Percentiles rank a stretch among this genome's conserved stretches.
Evolutionary conservation across 345 rosid species (phyloP).

Genomic region (Balakata baccata): DNA sequence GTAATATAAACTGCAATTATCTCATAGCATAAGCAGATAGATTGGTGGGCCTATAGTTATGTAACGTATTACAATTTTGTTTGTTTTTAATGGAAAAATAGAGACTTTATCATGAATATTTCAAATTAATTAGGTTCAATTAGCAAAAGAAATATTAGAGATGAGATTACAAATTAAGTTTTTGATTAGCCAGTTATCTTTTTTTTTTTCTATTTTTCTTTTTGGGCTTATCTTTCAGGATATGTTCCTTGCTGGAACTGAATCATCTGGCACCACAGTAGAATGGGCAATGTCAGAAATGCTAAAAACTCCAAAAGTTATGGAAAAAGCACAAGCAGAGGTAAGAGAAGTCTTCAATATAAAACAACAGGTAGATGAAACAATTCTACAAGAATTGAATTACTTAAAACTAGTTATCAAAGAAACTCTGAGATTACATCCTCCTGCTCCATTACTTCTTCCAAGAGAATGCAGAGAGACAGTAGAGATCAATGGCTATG

Average conservation of each 20-base stretch:
- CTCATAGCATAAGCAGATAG: no score
- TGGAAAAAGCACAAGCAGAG: neutral
- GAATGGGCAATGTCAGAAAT: slow-evolving; percentile 10
- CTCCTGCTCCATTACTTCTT: neutral
- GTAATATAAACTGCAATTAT: no score
- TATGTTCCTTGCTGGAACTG: slow-evolving; percentile 1
- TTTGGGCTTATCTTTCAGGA: neutral
- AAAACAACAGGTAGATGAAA: neutral
- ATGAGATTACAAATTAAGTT: no score
- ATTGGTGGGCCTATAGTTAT: no score
- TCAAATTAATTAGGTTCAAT: no score
- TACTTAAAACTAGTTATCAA: slow-evolving; percentile 9
- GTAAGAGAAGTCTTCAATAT: neutral
- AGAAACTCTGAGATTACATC: neutral
- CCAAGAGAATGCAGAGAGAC: slow-evolving; percentile 2
- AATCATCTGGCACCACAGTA: neutral
- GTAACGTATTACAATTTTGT: no score
- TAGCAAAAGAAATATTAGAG: no score
- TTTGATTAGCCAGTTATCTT: neutral
- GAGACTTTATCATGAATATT: no score
- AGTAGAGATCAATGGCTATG: neutral
- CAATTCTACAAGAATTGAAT: neutral
- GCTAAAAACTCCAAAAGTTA: neutral
- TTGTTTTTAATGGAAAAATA: no score
- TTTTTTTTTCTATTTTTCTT: no score